These are phyloP conservation scores for Vitis hybrid DNA, from an alignment of 177 flowering plant genomes.

Conservation along the genomic window DNA sequence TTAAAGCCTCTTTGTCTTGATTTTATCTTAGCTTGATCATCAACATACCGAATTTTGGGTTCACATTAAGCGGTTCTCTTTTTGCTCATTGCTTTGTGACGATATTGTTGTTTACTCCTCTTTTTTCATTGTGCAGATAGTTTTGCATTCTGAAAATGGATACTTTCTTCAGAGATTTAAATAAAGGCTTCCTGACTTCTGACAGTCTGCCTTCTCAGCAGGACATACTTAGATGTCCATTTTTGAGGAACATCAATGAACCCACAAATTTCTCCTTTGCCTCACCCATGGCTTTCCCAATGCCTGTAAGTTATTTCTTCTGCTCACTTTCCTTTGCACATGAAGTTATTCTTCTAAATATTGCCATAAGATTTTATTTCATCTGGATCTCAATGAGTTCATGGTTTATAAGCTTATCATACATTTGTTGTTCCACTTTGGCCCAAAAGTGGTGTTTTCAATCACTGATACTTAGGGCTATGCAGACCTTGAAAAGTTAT, in stretches of 20 bases:
- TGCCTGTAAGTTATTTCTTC: slow-evolving; percentile 28
- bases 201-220: slow-evolving; percentile 16
- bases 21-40: too few relatives aligned
- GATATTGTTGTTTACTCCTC: background rate
- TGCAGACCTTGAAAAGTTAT: background rate
- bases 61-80: too few relatives aligned
- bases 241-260: slow-evolving; percentile 52
- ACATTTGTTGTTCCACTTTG: background rate
- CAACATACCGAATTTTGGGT: too few relatives aligned
- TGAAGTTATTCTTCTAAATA: background rate
- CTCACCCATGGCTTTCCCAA: slow-evolving; percentile 33
- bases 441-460: background rate
- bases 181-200: slow-evolving; percentile 10
- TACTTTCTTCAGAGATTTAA: slow-evolving; percentile 26
- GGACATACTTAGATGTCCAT: slow-evolving; percentile 20
- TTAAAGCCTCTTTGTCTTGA: too few relatives aligned
- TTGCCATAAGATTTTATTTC: background rate
- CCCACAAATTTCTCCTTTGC: slow-evolving; percentile 46
- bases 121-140: slow-evolving; percentile 10
- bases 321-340: background rate
- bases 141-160: slow-evolving; percentile 17
- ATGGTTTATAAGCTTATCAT: background rate
- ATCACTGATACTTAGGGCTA: too few relatives aligned
- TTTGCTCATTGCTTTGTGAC: background rate
- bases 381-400: background rate